Percentiles rank a stretch among this genome's conserved stretches.
These are phyloP conservation scores for Metschnikowia hibisci DNA, from an alignment of 805 yeast genomes.

Conservation along the genomic window DNA sequence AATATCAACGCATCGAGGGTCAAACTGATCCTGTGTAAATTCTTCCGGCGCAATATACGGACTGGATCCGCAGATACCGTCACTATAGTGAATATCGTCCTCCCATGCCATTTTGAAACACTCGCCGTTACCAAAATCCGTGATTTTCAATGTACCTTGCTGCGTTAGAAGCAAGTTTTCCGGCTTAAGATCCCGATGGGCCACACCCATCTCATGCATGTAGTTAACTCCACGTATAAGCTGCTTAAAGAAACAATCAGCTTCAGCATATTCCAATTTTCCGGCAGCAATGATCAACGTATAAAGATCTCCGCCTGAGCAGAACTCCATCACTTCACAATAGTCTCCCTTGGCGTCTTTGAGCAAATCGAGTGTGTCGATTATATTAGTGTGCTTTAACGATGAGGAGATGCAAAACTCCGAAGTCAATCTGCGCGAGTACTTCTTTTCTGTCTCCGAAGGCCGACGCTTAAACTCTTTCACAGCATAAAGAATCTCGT, in stretches of 20 bases:
- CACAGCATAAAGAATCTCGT: constrained; percentile 71
- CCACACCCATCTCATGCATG: constrained; percentile 88
- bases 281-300: constrained; percentile 71
- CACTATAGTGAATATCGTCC: constrained; percentile 59
- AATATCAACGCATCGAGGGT: constrained; percentile 77
- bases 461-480: constrained; percentile 71
- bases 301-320: constrained; percentile 78
- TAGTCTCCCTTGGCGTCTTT: constrained; percentile 81
- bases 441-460: constrained; percentile 60
- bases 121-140: constrained; percentile 86
- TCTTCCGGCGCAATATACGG: constrained; percentile 94
- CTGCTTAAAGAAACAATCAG: constrained; percentile 89
- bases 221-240: constrained; percentile 76
- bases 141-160: constrained; percentile 70
- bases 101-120: constrained; percentile 88
- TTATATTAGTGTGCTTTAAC: constrained; percentile 72
- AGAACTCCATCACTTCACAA: constrained; percentile 82
- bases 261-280: constrained; percentile 76
- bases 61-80: constrained; percentile 79
- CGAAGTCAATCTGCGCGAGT: constrained; percentile 67
- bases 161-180: constrained; percentile 76
- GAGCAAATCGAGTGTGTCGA: constrained; percentile 69
- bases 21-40: constrained; percentile 60
- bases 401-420: constrained; percentile 83
- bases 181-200: constrained; percentile 86